Base-by-base conservation (phyloP, 495 filamentous ascomycete genomes). In the Penicilliopsis zonata region DNA sequence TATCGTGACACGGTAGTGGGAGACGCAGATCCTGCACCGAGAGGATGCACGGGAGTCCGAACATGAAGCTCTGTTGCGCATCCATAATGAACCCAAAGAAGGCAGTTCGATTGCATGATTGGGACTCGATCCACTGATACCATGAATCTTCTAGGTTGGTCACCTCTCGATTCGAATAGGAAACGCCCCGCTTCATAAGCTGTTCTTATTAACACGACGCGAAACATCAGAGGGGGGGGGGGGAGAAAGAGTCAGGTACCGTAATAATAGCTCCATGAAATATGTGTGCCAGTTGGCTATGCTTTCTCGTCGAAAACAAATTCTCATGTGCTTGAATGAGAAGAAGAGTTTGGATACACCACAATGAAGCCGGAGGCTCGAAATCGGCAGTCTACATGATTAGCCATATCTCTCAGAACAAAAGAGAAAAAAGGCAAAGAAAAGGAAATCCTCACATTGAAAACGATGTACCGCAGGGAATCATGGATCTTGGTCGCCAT, bases 21-120 rank as follows among this genome's bases (percentile, higher is more conserved):
- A 46, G 28, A 2, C 33, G 27, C 9, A 46, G 27, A 20, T 46
- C 43, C 7, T 33, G 31, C 10, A 43, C 40, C 1, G 43, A 46
- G 16, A 46, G 36, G 13, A 46, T 18, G 5, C 30, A 34, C 1
- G 31, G 33, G 13, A 44, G 44, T 21, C 44, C 44, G 13, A 47
- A 47, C 26, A 47, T 27, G 18, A 32, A 47, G 18, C 25, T 35
- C 14, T 47, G 44, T 14, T 47, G 44, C 4, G 41, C 36, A 34
- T 47, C 44, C 44, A 47, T 47, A 12, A 36, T 12, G 26, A 47
- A 44, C 0, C 32, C 44, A 15, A 47, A 47, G 18, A 44, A 47
- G 9, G 44, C 44, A 0, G 44, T 41, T 10, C 41, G 36, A 12
- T 35, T 30, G 14, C 31, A 47, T 9, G 41, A 39, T 30, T 47